Evolutionary conservation across 2,329 filamentous ascomycete genomes (phyloP).

Genomic region (Xylaria multiplex): DNA sequence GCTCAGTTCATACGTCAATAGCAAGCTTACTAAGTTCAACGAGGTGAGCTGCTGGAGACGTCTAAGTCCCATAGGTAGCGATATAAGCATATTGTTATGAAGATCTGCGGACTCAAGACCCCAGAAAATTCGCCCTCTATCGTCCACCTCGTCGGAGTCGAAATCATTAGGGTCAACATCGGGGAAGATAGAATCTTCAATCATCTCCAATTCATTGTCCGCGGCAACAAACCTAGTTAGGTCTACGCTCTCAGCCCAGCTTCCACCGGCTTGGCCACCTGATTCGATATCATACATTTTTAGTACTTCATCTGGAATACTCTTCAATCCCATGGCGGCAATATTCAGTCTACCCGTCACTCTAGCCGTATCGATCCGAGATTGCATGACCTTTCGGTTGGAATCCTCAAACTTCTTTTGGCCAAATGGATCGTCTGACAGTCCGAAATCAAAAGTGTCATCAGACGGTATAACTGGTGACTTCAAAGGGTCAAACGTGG

Average conservation of each 20-base stretch:
- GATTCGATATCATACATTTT: conserved; percentile 88
- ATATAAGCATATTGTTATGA: conserved; percentile 81
- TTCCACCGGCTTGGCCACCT: conserved; percentile 68
- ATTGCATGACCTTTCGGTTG: conserved; percentile 74
- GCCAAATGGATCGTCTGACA: conserved; percentile 76
- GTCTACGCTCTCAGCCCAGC: conserved; percentile 94
- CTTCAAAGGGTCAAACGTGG: conserved; percentile 44
- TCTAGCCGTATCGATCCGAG: conserved; percentile 77
- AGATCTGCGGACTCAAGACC: conserved; percentile 84
- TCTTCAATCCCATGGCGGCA: conserved; percentile 80
- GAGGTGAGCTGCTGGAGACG: conserved; percentile 78
- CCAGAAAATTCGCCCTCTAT: conserved; percentile 79
- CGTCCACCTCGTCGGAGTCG: conserved; percentile 65
- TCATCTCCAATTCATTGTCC: conserved; percentile 83
- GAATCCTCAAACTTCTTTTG: conserved; percentile 66
- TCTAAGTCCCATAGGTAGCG: conserved; percentile 79
- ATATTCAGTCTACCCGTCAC: conserved; percentile 88
- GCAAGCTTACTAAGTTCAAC: conserved; percentile 76
- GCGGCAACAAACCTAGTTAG: conserved; percentile 84
- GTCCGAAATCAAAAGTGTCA: conserved; percentile 66
- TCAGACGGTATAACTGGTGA: conserved; percentile 59
- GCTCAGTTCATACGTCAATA: neutral
- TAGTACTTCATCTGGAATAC: conserved; percentile 84
- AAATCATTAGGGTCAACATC: conserved; percentile 69
- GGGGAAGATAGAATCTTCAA: conserved; percentile 82